phyloP scores from a whole-genome alignment of 176 grass and related monocot genomes.

The Thalia dealbata region DNA sequence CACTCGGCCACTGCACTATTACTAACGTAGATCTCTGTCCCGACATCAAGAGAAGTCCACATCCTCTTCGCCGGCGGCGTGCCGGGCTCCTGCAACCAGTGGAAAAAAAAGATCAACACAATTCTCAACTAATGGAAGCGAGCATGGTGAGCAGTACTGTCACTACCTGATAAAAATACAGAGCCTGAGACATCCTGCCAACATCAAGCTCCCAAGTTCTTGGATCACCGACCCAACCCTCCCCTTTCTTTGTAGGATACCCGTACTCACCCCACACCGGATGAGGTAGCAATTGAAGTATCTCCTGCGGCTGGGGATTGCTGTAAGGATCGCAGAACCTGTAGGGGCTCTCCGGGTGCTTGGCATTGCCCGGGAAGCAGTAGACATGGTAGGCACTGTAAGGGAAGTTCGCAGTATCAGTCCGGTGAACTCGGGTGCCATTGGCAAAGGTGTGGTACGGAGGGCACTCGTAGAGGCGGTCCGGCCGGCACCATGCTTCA shows the following conservation, averaged over 20 bases:
- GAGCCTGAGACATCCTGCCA: constrained; percentile 50
- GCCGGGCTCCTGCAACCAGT: constrained; percentile 31
- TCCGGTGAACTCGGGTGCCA: constrained; percentile 57
- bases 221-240: constrained; percentile 75
- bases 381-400: constrained; percentile 77
- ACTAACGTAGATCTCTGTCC: constrained; percentile 66
- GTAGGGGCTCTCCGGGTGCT: constrained; percentile 47
- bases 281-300: constrained; percentile 72
- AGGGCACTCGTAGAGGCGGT: constrained; percentile 43
- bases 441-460: constrained; percentile 87
- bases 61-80: constrained; percentile 44
- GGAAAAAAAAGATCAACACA: background rate
- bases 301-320: constrained; percentile 95
- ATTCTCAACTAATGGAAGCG: background rate
- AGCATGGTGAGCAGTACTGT: background rate
- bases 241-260: constrained; percentile 53
- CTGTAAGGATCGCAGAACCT: constrained; percentile 85
- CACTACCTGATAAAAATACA: constrained; percentile 78
- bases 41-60: constrained; percentile 86
- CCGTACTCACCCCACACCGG: constrained; percentile 72
- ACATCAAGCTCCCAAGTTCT: constrained; percentile 73
- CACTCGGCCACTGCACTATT: constrained; percentile 49
- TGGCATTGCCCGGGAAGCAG: constrained; percentile 87
- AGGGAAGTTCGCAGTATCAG: constrained; percentile 40
- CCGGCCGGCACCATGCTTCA: constrained; percentile 44